A percentile compares a stretch with the other conserved stretches of the same genome.
These are phyloP conservation scores for Sclerotinia subarctica DNA, from an alignment of 2,329 filamentous ascomycete species.

Conservation along the genomic window DNA sequence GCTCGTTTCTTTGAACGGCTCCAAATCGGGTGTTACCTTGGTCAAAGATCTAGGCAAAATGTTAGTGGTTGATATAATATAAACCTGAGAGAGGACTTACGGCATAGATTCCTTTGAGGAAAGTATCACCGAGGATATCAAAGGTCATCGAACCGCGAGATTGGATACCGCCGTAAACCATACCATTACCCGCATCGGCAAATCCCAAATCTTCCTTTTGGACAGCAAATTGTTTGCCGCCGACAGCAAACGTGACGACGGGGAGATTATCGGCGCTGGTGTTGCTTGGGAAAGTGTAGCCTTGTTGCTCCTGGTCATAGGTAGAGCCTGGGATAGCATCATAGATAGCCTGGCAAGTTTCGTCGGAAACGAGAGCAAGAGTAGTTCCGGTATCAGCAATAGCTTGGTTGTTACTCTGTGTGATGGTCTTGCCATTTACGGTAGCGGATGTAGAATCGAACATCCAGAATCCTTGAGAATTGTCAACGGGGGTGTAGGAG, in stretches of 20 bases:
- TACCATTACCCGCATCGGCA: constrained; percentile 50
- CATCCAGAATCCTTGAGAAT: constrained; percentile 65
- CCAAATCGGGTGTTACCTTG: constrained; percentile 55
- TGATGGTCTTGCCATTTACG: constrained; percentile 54
- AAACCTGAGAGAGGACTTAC: constrained; percentile 39
- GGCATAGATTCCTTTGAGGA: constrained; percentile 58
- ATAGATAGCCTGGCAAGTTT: constrained; percentile 60
- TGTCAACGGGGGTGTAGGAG: constrained; percentile 60
- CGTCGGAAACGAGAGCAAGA: constrained; percentile 61
- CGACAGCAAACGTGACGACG: constrained; percentile 60
- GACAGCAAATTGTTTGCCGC: constrained; percentile 54
- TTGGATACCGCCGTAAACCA: constrained; percentile 59
- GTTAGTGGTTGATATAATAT: constrained; percentile 17
- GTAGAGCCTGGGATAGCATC: constrained; percentile 57
- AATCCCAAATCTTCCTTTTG: constrained; percentile 60
- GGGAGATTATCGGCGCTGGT: constrained; percentile 54
- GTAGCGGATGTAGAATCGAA: constrained; percentile 56
- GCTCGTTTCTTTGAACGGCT: constrained; percentile 47
- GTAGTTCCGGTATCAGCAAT: constrained; percentile 73
- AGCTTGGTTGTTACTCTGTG: constrained; percentile 56
- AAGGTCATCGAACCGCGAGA: constrained; percentile 52
- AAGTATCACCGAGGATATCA: constrained; percentile 58
- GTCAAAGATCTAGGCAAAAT: constrained; percentile 51
- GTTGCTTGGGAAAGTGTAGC: constrained; percentile 59
- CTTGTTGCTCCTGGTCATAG: constrained; percentile 56